Conservation (phyloP, 192 early-diverging fungal genomes). For the Allomyces javanicus region DNA sequence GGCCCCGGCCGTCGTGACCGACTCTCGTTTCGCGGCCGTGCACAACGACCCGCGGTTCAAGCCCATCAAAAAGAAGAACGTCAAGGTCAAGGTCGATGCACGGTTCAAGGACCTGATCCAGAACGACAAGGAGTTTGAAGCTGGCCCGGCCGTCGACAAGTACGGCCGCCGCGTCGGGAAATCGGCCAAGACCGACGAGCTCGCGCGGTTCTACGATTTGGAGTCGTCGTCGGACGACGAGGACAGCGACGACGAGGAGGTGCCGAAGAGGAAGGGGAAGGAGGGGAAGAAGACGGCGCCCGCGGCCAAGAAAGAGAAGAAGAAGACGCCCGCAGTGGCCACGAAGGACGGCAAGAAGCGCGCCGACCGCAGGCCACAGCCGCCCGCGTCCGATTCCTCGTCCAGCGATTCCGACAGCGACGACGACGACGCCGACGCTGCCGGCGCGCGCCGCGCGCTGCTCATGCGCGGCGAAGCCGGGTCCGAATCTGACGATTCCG, state of each 20-base stretch:
- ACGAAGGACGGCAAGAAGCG: neutral
- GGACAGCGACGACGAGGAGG: conserved; percentile 13
- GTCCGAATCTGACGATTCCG: conserved; percentile 3
- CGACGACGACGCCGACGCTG: conserved; percentile 19
- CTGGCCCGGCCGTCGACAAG: conserved; percentile 29
- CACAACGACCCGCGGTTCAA: conserved; percentile 64
- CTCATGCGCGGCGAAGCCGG: neutral
- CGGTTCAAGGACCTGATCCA: conserved; percentile 68
- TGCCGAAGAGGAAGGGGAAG: conserved; percentile 13
- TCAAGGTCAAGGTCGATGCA: conserved; percentile 71
- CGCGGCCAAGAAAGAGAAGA: conserved; percentile 3
- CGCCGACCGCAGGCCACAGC: neutral
- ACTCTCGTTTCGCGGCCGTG: conserved; percentile 59
- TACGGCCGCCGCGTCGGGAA: conserved; percentile 15
- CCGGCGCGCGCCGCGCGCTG: conserved; percentile 4
- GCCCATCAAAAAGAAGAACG: conserved; percentile 53
- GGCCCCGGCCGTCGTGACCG: conserved; percentile 17
- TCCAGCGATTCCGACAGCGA: conserved; percentile 9
- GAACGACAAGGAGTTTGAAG: conserved; percentile 41
- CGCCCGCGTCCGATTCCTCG: too few relatives aligned
- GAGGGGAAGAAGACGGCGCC: too few relatives aligned
- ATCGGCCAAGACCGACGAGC: conserved; percentile 10
- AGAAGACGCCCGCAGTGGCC: neutral
- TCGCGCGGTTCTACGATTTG: conserved; percentile 40
- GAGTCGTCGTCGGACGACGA: conserved; percentile 10